These are phyloP conservation scores for Huntiella savannae DNA, from an alignment of 2,329 filamentous ascomycete genomes.

Conservation along the genomic window DNA sequence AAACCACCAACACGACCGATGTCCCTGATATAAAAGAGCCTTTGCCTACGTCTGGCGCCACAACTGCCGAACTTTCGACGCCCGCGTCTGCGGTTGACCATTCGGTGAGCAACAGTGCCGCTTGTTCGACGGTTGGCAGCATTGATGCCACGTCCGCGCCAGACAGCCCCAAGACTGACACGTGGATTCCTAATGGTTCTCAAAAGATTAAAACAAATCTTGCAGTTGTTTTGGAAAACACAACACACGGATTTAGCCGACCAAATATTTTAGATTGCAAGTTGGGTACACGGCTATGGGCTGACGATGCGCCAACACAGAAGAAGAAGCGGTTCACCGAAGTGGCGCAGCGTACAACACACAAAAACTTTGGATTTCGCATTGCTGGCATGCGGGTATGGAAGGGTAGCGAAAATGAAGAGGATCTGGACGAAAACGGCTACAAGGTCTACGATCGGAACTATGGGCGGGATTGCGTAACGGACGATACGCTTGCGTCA, in stretches of 20 bases:
- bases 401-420: conserved; percentile 32
- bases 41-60: conserved; percentile 16
- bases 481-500: conserved; percentile 32
- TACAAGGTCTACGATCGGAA: conserved; percentile 45
- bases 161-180: conserved; percentile 11
- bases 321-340: conserved; percentile 42
- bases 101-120: background rate
- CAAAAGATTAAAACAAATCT: conserved; percentile 54
- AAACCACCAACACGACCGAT: background rate
- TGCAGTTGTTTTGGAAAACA: conserved; percentile 72
- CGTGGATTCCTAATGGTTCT: conserved; percentile 31
- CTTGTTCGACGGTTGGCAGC: background rate
- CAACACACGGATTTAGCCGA: conserved; percentile 57
- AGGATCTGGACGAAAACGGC: conserved; percentile 32
- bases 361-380: conserved; percentile 39
- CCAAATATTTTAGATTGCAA: conserved; percentile 92
- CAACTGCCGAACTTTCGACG: conserved; percentile 19
- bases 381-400: conserved; percentile 48
- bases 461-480: conserved; percentile 35
- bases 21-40: conserved; percentile 15
- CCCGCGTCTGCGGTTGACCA: background rate
- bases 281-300: conserved; percentile 72
- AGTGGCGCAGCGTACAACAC: conserved; percentile 39
- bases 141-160: background rate
- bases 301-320: conserved; percentile 43